Conservation (phyloP, 257 asterid genomes). For the Dorcoceras hygrometricum region DNA sequence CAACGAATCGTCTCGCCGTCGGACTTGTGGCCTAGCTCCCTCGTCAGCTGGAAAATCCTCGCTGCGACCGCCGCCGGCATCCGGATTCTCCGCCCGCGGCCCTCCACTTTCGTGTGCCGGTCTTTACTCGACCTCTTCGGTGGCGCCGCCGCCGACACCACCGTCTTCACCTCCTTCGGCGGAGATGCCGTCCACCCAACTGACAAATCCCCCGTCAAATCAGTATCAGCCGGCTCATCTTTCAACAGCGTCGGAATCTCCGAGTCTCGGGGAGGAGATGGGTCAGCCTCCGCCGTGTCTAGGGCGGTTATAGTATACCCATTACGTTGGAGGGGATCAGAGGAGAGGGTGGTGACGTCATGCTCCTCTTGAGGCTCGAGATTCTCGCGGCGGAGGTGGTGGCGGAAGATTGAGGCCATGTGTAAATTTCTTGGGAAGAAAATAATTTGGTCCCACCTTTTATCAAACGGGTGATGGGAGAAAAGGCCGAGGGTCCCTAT, state of each 20-base stretch:
- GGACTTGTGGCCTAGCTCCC: slow-evolving; percentile 73
- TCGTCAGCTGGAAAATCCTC: slow-evolving; percentile 66
- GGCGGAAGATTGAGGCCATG: slow-evolving; percentile 33
- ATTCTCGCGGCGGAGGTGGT: slow-evolving; percentile 29
- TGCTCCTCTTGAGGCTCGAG: slow-evolving; percentile 31
- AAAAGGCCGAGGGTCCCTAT: slow-evolving; percentile 29
- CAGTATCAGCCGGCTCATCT: slow-evolving; percentile 45
- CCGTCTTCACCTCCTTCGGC: neutral
- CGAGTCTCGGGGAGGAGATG: slow-evolving; percentile 4
- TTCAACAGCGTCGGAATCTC: slow-evolving; percentile 33
- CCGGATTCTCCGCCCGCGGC: slow-evolving; percentile 79
- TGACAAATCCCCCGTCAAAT: slow-evolving; percentile 23
- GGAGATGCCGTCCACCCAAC: slow-evolving; percentile 13
- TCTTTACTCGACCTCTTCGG: slow-evolving; percentile 64
- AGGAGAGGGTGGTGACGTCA: slow-evolving; percentile 24
- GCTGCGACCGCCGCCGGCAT: slow-evolving; percentile 84
- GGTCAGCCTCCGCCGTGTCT: slow-evolving; percentile 21
- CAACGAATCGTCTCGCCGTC: slow-evolving; percentile 83
- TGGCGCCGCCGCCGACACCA: slow-evolving; percentile 26
- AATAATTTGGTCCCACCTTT: slow-evolving; percentile 31
- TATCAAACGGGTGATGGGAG: slow-evolving; percentile 27
- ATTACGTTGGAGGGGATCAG: slow-evolving; percentile 50
- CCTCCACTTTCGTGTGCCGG: slow-evolving; percentile 88
- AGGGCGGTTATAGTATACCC: slow-evolving; percentile 54
- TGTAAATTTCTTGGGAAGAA: slow-evolving; percentile 22